A percentile compares a stretch with the other conserved stretches of the same genome.
Evolutionary conservation across 2,329 filamentous ascomycete genomes (phyloP).

Genomic region (Trichoderma endophyticum): DNA sequence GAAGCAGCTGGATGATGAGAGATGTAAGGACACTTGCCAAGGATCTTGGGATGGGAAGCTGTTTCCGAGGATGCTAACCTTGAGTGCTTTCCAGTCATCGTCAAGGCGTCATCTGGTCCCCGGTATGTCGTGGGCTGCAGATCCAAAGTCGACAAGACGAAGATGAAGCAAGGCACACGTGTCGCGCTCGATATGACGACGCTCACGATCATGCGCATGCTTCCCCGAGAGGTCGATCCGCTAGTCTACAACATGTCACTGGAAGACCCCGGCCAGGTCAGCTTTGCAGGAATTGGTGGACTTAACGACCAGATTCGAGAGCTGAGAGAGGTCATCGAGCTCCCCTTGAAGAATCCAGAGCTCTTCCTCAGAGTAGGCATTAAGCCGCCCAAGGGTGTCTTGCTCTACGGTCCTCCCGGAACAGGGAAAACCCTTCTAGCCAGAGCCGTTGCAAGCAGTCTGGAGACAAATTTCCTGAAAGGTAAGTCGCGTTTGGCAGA

Average conservation of each 20-base stretch:
- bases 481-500: slow-evolving; percentile 50
- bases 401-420: slow-evolving; percentile 93
- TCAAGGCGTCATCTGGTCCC: slow-evolving; percentile 95
- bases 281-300: slow-evolving; percentile 95
- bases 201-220: slow-evolving; percentile 99
- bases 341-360: slow-evolving; percentile 97
- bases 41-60: neutral
- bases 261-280: slow-evolving; percentile 95
- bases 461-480: slow-evolving; percentile 98
- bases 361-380: slow-evolving; percentile 95
- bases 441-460: slow-evolving; percentile 88
- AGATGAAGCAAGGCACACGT: slow-evolving; percentile 96
- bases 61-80: slow-evolving; percentile 11
- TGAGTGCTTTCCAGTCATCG: slow-evolving; percentile 66
- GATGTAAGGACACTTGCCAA: slow-evolving; percentile 61
- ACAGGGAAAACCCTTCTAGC: slow-evolving; percentile 96
- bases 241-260: slow-evolving; percentile 99
- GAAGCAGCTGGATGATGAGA: slow-evolving; percentile 97
- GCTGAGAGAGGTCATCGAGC: slow-evolving; percentile 93
- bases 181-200: slow-evolving; percentile 99
- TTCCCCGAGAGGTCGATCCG: slow-evolving; percentile 95
- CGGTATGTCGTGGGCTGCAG: slow-evolving; percentile 98
- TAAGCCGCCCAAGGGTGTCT: slow-evolving; percentile 96
- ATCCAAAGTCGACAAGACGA: slow-evolving; percentile 95
- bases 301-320: slow-evolving; percentile 98